Evolutionary conservation across 2,329 filamentous ascomycete species (phyloP), one percentile per base, ranked within the genome.

Genomic region (Trichocomaceae sp.): DNA sequence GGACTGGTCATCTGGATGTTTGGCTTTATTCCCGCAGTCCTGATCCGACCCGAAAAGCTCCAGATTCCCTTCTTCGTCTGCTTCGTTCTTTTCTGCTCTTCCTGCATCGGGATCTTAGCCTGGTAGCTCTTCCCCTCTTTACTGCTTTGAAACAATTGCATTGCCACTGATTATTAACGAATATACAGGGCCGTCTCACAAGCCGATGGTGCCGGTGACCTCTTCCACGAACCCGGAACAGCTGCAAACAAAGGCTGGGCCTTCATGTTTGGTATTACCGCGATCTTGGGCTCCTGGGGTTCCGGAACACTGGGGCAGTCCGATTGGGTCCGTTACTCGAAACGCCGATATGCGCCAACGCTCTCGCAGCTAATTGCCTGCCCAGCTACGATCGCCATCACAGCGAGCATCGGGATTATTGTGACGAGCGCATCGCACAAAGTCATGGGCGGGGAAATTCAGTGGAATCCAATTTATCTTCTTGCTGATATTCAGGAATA

Each of bases 381-480:
- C 5, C 50, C 50, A 23, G n/a, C 72, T 13, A 70, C 67, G 3
- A 71, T 73, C 50, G 64, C 67, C 9, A 56, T 72, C 35, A 72
- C 69, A 5, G 66, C 69, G 9, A 62, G 69, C 13, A 66, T 67
- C 49, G 71, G 71, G 1, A 67, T 75, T 19, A 60, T 73, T 15
- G 66, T 72, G 44, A 72, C 71, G 2, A 69, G 64, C 31, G 69
- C 68, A 3, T 58, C 68, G 9, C 61, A 62, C 9, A 60, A 61
- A 42, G 47, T 66, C 9, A 49, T 62, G 13, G 37, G 37, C 10
- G 62, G 69, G 1, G 62, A 70, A 52, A 63, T 70, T 48, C 62
- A 72, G 47, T 73, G 71, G 71, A 72, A 72, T 44, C 71, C 71
- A 2, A 69, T 73, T 46, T 63, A 67, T 52, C 61, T 73, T 17